Evolutionary conservation across 2,329 filamentous ascomycete genomes (phyloP), one percentile per base, ranked within the genome.

Genomic region (Achaetomium macrosporum): DNA sequence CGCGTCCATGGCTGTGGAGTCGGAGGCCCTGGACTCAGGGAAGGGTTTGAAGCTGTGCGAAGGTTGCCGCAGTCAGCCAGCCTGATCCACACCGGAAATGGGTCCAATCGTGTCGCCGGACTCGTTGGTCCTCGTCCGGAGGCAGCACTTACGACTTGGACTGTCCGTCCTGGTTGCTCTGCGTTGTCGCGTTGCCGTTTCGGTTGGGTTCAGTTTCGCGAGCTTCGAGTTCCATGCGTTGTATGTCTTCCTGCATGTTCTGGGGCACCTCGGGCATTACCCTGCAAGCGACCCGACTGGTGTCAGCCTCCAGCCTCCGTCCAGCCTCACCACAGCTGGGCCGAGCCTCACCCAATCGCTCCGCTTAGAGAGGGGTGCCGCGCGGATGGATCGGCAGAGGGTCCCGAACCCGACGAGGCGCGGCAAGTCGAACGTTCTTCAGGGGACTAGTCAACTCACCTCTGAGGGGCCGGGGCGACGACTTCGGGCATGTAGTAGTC

Each of bases 191-290:
- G 39, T 48, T 58, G 54, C 47, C 55, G 55, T 53, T 61, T 68
- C 67, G 66, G 64, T 64, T 63, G 36, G 61, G 61, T 44, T 66
- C 71, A 65, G 71, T 71, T 71, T 75, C 79, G 73, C 70, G 73
- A 56, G 87, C 86, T 75, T 90, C 85, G 56, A 90, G 78, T 76
- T 96, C 91, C 74, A 99, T 83, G 69, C 91, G 85, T 65, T 92
- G 88, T 60, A 99, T 81, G 71, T 88, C 92, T 66, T 95, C 86
- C 74, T 96, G 90, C 82, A 99, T 96, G 72, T 96, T 92, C 72
- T 92, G 88, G 62, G 92, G 90, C 61, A 96, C 90, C 77, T 96
- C 90, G 68, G 90, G 88, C 84, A 92, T 96, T 66, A 95, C 83
- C 75, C 90, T 95, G 70, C 61, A 67, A 59, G 61, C 62, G 58